These are phyloP conservation scores for Rhizopogon vulgaris DNA, from an alignment of 768 basidiomycete species.

Conservation along the genomic window DNA sequence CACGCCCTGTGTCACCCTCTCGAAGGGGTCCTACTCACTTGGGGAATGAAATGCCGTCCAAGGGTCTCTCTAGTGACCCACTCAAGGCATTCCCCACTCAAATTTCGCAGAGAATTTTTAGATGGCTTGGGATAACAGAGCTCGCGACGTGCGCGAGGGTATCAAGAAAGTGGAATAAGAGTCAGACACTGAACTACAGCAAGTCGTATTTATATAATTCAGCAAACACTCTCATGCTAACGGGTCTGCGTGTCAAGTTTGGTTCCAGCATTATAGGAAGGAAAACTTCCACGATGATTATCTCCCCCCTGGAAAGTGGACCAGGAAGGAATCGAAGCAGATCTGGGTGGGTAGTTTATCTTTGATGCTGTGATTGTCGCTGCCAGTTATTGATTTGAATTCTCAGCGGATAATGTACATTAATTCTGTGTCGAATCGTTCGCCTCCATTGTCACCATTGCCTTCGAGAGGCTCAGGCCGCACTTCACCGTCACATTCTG, in stretches of 20 bases:
- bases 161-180: slow-evolving; percentile 81
- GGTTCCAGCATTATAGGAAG: slow-evolving; percentile 89
- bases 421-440: slow-evolving; percentile 33
- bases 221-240: neutral
- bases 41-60: slow-evolving; percentile 15
- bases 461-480: slow-evolving; percentile 41
- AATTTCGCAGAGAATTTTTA: slow-evolving; percentile 73
- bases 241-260: slow-evolving; percentile 47
- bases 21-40: slow-evolving; percentile 12
- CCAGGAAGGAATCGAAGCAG: slow-evolving; percentile 89
- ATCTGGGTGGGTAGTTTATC: slow-evolving; percentile 58
- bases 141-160: slow-evolving; percentile 77
- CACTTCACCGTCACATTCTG: slow-evolving; percentile 45
- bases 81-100: slow-evolving; percentile 74
- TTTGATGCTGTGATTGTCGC: neutral
- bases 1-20: slow-evolving; percentile 29
- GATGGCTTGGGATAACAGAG: slow-evolving; percentile 51
- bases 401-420: slow-evolving; percentile 46
- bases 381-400: slow-evolving; percentile 1
- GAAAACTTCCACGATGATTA: slow-evolving; percentile 81
- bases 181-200: slow-evolving; percentile 91
- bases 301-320: slow-evolving; percentile 82
- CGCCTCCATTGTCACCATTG: slow-evolving; percentile 31
- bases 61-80: slow-evolving; percentile 41
- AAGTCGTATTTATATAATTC: slow-evolving; percentile 9